Percentiles rank a stretch among this genome's conserved stretches.
Evolutionary conservation across 2,329 filamentous ascomycete genomes (phyloP).

Genomic region (Pyricularia grisea): DNA sequence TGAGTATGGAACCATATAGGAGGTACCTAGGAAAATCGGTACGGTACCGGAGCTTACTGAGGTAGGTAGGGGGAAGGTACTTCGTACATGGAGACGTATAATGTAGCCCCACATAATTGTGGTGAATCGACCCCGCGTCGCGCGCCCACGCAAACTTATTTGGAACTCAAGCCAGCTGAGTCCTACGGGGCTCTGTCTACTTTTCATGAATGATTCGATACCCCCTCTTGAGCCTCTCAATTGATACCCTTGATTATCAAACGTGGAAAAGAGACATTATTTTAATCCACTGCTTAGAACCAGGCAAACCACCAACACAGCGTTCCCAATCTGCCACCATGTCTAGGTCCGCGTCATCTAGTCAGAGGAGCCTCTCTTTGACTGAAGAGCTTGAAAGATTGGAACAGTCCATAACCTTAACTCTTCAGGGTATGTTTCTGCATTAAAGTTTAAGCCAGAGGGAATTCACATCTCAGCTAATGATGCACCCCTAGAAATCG

Average conservation of each 20-base stretch:
- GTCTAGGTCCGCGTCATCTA: slow-evolving; percentile 37
- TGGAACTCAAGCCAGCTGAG: too few relatives aligned
- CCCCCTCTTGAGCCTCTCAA: background rate
- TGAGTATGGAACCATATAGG: too few relatives aligned
- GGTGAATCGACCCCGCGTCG: background rate
- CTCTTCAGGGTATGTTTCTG: slow-evolving; percentile 62
- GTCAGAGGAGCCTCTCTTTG: slow-evolving; percentile 56
- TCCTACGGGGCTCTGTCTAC: too few relatives aligned
- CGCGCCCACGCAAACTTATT: background rate
- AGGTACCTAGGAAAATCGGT: too few relatives aligned
- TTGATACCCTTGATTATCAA: background rate
- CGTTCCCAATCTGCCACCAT: slow-evolving; percentile 21
- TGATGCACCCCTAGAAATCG: slow-evolving; percentile 61
- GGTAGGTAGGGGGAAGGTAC: too few relatives aligned
- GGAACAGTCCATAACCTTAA: slow-evolving; percentile 94
- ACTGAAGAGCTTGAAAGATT: slow-evolving; percentile 94
- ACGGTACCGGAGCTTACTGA: too few relatives aligned
- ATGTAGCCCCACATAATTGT: background rate
- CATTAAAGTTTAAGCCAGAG: background rate
- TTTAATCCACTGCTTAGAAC: background rate
- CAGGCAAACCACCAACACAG: background rate
- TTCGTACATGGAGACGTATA: too few relatives aligned
- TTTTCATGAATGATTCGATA: too few relatives aligned
- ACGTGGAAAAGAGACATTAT: background rate
- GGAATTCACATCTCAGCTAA: background rate